These are phyloP conservation scores for Pilasporangium apinafurcum DNA, from an alignment of 352 stramenopile genomes.

Conservation along the genomic window DNA sequence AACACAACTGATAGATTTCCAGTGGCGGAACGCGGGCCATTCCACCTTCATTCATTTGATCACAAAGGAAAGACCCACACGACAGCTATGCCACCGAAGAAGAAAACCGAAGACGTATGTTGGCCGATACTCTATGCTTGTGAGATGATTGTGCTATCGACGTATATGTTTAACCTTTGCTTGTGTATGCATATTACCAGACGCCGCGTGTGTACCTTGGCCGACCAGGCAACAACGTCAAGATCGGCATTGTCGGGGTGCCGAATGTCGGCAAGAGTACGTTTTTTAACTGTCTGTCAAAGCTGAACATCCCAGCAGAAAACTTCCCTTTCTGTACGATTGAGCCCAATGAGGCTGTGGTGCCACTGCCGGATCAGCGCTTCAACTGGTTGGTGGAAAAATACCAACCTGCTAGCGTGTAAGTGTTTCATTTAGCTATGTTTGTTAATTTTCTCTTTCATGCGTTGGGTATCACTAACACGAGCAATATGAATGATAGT, in stretches of 20 bases:
- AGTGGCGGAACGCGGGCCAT: too few species aligned
- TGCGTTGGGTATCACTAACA: too few species aligned
- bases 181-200: conserved; percentile 3
- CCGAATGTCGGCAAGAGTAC: conserved; percentile 99
- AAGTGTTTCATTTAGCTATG: conserved; percentile 5
- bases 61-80: too few species aligned
- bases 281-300: conserved; percentile 98
- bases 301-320: conserved; percentile 88
- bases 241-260: conserved; percentile 99
- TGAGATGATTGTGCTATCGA: neutral
- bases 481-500: too few species aligned
- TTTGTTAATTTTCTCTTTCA: too few species aligned
- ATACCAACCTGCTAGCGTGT: conserved; percentile 92
- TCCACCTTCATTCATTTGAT: too few species aligned
- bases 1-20: too few species aligned
- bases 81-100: conserved; percentile 88
- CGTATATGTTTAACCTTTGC: neutral
- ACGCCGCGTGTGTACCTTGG: conserved; percentile 71
- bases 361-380: conserved; percentile 96
- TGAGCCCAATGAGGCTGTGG: conserved; percentile 97
- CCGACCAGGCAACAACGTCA: conserved; percentile 91
- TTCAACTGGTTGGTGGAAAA: conserved; percentile 98
- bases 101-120: conserved; percentile 71
- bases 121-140: neutral
- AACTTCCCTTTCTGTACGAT: conserved; percentile 98